Evolutionary conservation across 1,284 basidiomycete species (phyloP).

Genomic region (Rhodotorula sp.): DNA sequence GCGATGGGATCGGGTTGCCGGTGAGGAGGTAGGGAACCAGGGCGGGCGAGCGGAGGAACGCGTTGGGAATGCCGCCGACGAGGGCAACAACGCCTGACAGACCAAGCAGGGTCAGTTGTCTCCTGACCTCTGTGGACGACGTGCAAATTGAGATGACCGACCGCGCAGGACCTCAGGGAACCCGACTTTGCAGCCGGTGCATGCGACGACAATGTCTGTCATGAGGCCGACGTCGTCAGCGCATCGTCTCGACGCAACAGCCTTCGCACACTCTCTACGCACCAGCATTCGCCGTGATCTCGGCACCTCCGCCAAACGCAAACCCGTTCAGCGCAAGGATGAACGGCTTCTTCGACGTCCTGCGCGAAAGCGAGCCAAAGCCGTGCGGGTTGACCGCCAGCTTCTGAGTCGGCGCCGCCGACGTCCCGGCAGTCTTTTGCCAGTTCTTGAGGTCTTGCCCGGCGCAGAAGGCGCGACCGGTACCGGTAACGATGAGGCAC

Average conservation of each 20-base stretch:
- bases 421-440: conserved; percentile 25
- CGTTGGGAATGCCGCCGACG: conserved; percentile 64
- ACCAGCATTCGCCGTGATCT: conserved; percentile 71
- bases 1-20: conserved; percentile 66
- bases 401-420: conserved; percentile 11
- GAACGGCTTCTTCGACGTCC: conserved; percentile 68
- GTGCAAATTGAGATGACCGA: background rate
- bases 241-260: background rate
- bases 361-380: conserved; percentile 73
- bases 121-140: too few relatives aligned
- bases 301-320: conserved; percentile 76
- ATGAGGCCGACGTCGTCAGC: rapidly evolving
- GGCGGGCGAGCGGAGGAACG: conserved; percentile 38
- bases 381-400: conserved; percentile 57
- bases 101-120: too few relatives aligned
- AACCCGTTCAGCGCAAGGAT: conserved; percentile 80
- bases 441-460: conserved; percentile 53
- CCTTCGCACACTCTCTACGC: background rate
- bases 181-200: conserved; percentile 68
- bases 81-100: conserved; percentile 25
- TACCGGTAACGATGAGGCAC: conserved; percentile 75
- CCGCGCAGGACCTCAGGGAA: conserved; percentile 77
- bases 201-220: conserved; percentile 72
- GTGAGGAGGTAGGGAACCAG: conserved; percentile 64
- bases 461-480: conserved; percentile 74